Conservation (phyloP, 371 early-diverging fungal genomes). For the Lichtheimia hyalospora region DNA sequence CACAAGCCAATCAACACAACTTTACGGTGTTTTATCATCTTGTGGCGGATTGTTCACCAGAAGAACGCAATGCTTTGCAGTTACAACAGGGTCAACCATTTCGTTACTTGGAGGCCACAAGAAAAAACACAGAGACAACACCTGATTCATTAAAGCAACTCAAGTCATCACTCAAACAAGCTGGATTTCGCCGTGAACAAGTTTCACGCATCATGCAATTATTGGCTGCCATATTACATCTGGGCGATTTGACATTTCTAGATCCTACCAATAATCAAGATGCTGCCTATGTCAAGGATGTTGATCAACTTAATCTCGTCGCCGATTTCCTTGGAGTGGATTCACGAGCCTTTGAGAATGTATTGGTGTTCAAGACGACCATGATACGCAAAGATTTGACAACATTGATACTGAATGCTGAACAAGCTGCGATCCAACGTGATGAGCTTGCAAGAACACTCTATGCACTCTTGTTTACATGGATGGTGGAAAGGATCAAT, state of each 20-base stretch:
- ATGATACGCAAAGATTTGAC: constrained; percentile 79
- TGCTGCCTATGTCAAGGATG: constrained; percentile 72
- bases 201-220: constrained; percentile 83
- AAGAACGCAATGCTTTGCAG: constrained; percentile 32
- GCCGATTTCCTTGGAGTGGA: constrained; percentile 87
- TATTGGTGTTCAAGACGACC: constrained; percentile 82
- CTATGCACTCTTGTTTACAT: constrained; percentile 83
- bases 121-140: constrained; percentile 36
- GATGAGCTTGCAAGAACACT: constrained; percentile 77
- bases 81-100: constrained; percentile 13
- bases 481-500: constrained; percentile 90
- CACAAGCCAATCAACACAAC: constrained; percentile 66
- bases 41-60: constrained; percentile 46
- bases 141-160: constrained; percentile 59
- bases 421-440: constrained; percentile 74
- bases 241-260: constrained; percentile 88
- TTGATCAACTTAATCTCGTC: constrained; percentile 71
- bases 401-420: constrained; percentile 80
- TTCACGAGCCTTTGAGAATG: constrained; percentile 75
- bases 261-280: constrained; percentile 58
- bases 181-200: constrained; percentile 81
- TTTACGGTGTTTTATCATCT: constrained; percentile 93
- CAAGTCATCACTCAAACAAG: constrained; percentile 71
- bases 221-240: constrained; percentile 85
- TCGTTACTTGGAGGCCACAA: constrained; percentile 20